Conservation (phyloP, 495 filamentous ascomycete genomes). For the Xylaria cubensis region DNA sequence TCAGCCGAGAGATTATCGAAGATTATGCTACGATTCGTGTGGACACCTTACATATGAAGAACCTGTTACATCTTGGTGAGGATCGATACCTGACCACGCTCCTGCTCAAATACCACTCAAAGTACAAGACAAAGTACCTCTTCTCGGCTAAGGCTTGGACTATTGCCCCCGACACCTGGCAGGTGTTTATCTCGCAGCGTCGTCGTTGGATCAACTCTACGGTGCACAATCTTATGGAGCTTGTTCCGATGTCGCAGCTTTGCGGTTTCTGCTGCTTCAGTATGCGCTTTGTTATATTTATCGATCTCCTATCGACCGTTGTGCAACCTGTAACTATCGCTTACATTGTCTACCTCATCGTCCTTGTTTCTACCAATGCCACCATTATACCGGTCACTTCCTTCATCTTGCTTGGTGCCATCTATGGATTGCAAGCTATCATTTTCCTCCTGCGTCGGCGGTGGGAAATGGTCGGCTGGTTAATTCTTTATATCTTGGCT, state of each 20-base stretch:
- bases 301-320: slow-evolving; percentile 90
- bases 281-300: slow-evolving; percentile 97
- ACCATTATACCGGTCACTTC: slow-evolving; percentile 78
- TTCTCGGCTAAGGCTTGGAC: slow-evolving; percentile 93
- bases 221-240: slow-evolving; percentile 95
- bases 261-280: slow-evolving; percentile 99
- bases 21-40: slow-evolving; percentile 90
- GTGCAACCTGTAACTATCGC: slow-evolving; percentile 91
- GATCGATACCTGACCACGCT: slow-evolving; percentile 97
- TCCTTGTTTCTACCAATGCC: slow-evolving; percentile 65
- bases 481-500: slow-evolving; percentile 93
- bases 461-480: slow-evolving; percentile 99
- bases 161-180: slow-evolving; percentile 90
- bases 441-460: slow-evolving; percentile 96
- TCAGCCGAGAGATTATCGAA: slow-evolving; percentile 87
- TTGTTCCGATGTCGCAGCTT: slow-evolving; percentile 89
- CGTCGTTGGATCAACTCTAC: slow-evolving; percentile 99
- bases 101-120: slow-evolving; percentile 88
- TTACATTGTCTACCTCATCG: slow-evolving; percentile 90
- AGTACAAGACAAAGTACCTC: slow-evolving; percentile 98
- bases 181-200: slow-evolving; percentile 95
- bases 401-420: slow-evolving; percentile 87
- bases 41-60: slow-evolving; percentile 99
- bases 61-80: slow-evolving; percentile 91
- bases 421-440: slow-evolving; percentile 95